These are phyloP conservation scores for Schwanniomyces vanrijiae DNA, from an alignment of 805 yeast species.

Conservation along the genomic window DNA sequence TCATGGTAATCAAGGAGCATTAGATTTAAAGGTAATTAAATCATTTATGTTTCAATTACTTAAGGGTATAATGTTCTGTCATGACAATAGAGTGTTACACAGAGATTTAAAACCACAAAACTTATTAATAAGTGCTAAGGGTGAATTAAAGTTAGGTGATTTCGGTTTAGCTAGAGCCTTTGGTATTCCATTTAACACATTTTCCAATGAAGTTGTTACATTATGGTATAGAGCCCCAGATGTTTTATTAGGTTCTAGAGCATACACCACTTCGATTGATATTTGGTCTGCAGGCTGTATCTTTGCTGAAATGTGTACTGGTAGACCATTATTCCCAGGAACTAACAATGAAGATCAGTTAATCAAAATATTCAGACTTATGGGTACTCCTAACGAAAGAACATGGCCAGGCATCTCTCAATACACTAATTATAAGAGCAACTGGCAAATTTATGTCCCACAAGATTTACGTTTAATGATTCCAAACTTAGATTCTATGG, in stretches of 20 bases:
- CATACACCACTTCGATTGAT: constrained; percentile 94
- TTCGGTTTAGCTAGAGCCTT: constrained; percentile 97
- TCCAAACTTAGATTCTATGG: constrained; percentile 69
- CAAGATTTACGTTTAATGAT: constrained; percentile 76
- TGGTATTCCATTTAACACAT: constrained; percentile 97
- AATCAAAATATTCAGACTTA: constrained; percentile 82
- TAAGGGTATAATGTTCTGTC: constrained; percentile 85
- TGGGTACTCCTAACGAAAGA: constrained; percentile 96
- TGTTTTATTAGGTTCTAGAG: constrained; percentile 89
- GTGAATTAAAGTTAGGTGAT: constrained; percentile 92
- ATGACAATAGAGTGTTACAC: constrained; percentile 80
- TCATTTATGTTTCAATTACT: constrained; percentile 93
- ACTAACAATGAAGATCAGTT: constrained; percentile 95
- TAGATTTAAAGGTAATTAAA: constrained; percentile 72
- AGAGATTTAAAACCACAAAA: constrained; percentile 95
- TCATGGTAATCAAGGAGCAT: constrained; percentile 73
- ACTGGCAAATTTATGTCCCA: constrained; percentile 83
- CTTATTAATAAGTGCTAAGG: constrained; percentile 81
- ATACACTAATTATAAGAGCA: constrained; percentile 81
- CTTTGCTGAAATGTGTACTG: constrained; percentile 97
- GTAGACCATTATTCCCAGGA: constrained; percentile 95
- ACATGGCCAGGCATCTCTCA: constrained; percentile 97
- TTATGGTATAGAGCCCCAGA: constrained; percentile 99
- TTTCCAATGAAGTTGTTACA: constrained; percentile 96
- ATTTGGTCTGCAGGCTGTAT: constrained; percentile 99